Evolutionary conservation across 768 basidiomycete genomes (phyloP).

Genomic region (Mycena rebaudengoi): DNA sequence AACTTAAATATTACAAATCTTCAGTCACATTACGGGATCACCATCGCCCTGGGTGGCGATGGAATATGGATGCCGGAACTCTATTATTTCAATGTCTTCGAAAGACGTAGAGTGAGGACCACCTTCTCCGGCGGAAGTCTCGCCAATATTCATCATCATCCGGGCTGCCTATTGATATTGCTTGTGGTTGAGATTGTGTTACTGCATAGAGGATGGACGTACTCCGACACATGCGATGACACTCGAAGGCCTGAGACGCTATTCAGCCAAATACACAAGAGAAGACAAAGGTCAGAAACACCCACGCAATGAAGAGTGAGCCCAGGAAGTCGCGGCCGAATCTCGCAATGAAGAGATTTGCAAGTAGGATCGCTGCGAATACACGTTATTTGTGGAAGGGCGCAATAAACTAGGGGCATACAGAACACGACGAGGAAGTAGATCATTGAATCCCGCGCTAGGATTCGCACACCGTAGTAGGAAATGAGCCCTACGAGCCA

Average conservation of each 20-base stretch:
- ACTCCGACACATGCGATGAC: conserved; percentile 29
- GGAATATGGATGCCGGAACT: neutral
- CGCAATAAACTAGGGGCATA: conserved; percentile 1
- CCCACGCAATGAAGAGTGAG: conserved; percentile 32
- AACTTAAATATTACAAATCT: too few species aligned
- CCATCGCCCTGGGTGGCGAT: too few species aligned
- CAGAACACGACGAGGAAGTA: conserved; percentile 33
- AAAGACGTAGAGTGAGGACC: neutral
- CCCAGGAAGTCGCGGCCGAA: conserved; percentile 31
- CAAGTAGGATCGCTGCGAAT: conserved; percentile 24
- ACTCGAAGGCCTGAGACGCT: conserved; percentile 16
- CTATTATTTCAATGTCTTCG: neutral
- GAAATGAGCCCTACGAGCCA: neutral
- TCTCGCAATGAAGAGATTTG: conserved; percentile 29
- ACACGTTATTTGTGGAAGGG: neutral
- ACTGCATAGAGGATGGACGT: neutral
- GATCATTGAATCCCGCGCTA: conserved; percentile 33
- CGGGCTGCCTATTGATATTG: conserved; percentile 28
- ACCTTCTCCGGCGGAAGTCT: conserved; percentile 1
- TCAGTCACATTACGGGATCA: too few species aligned
- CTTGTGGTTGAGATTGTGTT: neutral
- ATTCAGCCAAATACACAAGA: too few species aligned
- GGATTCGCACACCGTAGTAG: conserved; percentile 12
- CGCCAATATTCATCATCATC: conserved; percentile 37
- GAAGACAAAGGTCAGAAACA: neutral